phyloP scores from a whole-genome alignment of 2,329 filamentous ascomycete species.

The Xylaria multiplex region DNA sequence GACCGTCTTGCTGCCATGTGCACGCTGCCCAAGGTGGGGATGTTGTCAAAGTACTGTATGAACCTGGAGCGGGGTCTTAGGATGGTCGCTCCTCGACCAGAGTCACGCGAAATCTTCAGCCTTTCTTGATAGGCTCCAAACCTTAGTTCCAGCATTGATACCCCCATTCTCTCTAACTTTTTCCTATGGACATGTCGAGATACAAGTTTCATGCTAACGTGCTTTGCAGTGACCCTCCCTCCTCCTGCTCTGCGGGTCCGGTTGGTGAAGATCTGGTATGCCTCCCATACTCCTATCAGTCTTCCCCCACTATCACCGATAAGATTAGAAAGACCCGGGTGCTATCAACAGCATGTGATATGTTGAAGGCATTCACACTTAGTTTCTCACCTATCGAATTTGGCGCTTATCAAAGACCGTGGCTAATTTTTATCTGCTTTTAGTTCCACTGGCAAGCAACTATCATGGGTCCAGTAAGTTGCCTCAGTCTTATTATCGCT shows the following conservation, averaged over 20 bases:
- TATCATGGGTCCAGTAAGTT: conserved; percentile 97
- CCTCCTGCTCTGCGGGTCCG: conserved; percentile 97
- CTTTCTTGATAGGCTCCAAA: background rate
- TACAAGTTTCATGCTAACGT: conserved; percentile 22
- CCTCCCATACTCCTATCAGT: conserved; percentile 59
- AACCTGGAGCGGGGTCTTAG: conserved; percentile 43
- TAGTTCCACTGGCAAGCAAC: conserved; percentile 99
- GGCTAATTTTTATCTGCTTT: conserved; percentile 48
- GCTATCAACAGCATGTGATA: conserved; percentile 32
- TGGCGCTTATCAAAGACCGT: conserved; percentile 14
- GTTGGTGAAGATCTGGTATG: conserved; percentile 96
- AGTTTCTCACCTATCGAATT: conserved; percentile 13
- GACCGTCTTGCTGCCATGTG: conserved; percentile 23
- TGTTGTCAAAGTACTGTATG: conserved; percentile 22
- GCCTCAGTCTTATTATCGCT: conserved; percentile 33
- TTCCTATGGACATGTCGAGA: background rate
- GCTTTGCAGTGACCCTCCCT: conserved; percentile 85
- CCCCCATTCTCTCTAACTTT: background rate
- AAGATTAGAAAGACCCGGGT: conserved; percentile 28
- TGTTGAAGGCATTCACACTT: conserved; percentile 42
- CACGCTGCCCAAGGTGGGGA: conserved; percentile 45
- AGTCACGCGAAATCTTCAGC: background rate
- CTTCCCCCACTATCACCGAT: conserved; percentile 46
- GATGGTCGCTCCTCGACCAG: conserved; percentile 31
- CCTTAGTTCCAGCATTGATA: background rate